Base-by-base conservation (phyloP, 371 early-diverging fungal species). In the Apophysomyces ossiformis region DNA sequence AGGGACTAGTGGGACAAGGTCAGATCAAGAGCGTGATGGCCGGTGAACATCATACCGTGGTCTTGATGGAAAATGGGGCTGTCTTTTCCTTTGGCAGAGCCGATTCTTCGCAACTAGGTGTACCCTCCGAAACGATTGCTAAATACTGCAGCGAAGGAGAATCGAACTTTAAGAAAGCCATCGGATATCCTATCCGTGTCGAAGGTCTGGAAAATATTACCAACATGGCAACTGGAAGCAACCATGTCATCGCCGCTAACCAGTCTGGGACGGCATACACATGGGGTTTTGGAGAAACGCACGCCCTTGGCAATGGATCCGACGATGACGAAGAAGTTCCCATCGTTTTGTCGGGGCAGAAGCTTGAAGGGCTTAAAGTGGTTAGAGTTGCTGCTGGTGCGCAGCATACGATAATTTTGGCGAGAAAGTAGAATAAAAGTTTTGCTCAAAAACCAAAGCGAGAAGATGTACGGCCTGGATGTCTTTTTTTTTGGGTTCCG, bases 81-180 rank as follows among this genome's bases (percentile, higher is more conserved):
- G 83, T 96, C 15, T 95, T 81, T 71, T 85, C 92, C 4, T 96
- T 92, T 78, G 98, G 98, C 7, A 87, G 97, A 38, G 85, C 92
- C 26, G 96, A 97, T 76, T 94, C 96, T 60, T 89, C 92, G 16
- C 99, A 99, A 82, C 86, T 98, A 2, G 99, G 99, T 4, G 75
- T 99, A 21, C 76, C 83, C 15, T 43, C 56, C 0, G 60, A 72
- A 5, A 12, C 72, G 50, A 70, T 83, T 13, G 64, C 71, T 9
- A 39, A 70, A n/a, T n/a, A 70, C 37, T 64, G 64, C 43, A 71
- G 47, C 6, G 71, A 74, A 69, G 65, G 57, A 12, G 67, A 70
- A 2, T 79, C 79, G 15, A 64, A 61, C 6, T 85, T 84, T 74
- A 91, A 90, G 67, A 84, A 81, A 57, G 88, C 87, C 18, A 84